Evolutionary conservation across 768 basidiomycete species (phyloP).

Genomic region (Lyophyllum atratum): DNA sequence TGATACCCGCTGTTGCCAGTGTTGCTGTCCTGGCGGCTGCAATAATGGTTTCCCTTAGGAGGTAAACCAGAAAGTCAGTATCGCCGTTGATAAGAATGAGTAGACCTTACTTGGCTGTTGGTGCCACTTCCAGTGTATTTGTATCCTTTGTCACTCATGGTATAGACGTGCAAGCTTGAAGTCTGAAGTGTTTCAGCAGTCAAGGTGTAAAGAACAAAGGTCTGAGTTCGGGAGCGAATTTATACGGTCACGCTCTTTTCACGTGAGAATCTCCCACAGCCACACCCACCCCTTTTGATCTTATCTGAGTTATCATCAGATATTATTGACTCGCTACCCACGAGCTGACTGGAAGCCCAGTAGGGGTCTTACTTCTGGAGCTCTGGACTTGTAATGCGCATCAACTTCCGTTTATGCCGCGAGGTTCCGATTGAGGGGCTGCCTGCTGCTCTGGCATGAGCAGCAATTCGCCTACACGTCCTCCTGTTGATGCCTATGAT

Average conservation of each 20-base stretch:
- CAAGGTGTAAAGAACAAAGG: neutral
- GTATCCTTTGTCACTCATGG: conserved; percentile 31
- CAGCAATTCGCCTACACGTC: no score
- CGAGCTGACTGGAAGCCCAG: no score
- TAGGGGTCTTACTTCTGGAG: no score
- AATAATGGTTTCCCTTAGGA: conserved; percentile 62
- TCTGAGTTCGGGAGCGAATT: neutral
- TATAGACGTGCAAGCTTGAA: no score
- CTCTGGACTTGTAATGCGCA: no score
- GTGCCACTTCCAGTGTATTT: conserved; percentile 49
- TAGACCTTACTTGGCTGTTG: conserved; percentile 48
- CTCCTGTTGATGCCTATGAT: no score
- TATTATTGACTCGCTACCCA: no score
- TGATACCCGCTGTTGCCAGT: conserved; percentile 50
- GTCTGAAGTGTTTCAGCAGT: neutral
- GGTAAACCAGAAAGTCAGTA: neutral
- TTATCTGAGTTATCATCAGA: no score
- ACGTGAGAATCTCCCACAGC: neutral
- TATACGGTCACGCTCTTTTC: neutral
- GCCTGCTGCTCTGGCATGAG: no score
- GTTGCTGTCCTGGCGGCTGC: conserved; percentile 47
- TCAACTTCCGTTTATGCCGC: no score
- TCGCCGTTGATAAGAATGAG: neutral
- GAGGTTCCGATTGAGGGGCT: no score
- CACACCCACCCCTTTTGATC: no score